These are phyloP conservation scores for Blastobotrys ciferrii DNA, from an alignment of 1,139 yeast species.

Conservation along the genomic window DNA sequence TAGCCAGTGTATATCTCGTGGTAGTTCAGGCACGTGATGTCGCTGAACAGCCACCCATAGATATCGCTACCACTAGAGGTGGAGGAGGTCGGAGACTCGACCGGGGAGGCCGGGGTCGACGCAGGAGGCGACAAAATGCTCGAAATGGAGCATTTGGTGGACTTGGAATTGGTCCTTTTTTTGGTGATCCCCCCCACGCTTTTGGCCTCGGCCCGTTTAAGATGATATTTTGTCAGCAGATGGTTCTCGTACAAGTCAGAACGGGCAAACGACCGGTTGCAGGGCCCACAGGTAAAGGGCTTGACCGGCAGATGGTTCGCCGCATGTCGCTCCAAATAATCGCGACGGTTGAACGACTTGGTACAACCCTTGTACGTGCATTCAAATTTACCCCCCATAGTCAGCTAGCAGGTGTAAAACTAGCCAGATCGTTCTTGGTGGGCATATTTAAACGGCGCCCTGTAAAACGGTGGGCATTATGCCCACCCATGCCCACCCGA, in stretches of 20 bases:
- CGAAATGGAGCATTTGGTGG: constrained; percentile 4
- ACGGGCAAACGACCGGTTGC: constrained; percentile 37
- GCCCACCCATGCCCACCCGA: not conserved
- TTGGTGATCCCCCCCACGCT: constrained; percentile 8
- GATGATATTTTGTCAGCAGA: constrained; percentile 33
- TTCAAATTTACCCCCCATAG: constrained; percentile 24
- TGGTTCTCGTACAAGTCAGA: constrained; percentile 39
- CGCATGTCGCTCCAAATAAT: constrained; percentile 40
- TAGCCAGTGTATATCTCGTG: constrained; percentile 25
- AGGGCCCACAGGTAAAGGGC: constrained; percentile 35
- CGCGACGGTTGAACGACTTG: constrained; percentile 40
- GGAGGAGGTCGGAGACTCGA: constrained; percentile 2
- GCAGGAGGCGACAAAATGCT: constrained; percentile 6
- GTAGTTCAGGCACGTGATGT: constrained; percentile 17
- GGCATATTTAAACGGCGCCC: not conserved
- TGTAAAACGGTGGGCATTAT: not conserved
- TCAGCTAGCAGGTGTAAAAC: too few species aligned
- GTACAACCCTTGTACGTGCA: constrained; percentile 38
- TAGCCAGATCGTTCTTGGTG: not conserved
- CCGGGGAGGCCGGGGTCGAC: constrained; percentile 8
- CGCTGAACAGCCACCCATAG: constrained; percentile 13
- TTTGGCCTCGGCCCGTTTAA: constrained; percentile 29
- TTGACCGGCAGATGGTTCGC: constrained; percentile 38
- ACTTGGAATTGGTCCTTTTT: not conserved
- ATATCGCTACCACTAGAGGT: not conserved